A percentile compares a stretch with the other conserved stretches of the same genome.
Conservation (phyloP, 108 stramenopile species). For the Nannochloropsis oceanica region DNA sequence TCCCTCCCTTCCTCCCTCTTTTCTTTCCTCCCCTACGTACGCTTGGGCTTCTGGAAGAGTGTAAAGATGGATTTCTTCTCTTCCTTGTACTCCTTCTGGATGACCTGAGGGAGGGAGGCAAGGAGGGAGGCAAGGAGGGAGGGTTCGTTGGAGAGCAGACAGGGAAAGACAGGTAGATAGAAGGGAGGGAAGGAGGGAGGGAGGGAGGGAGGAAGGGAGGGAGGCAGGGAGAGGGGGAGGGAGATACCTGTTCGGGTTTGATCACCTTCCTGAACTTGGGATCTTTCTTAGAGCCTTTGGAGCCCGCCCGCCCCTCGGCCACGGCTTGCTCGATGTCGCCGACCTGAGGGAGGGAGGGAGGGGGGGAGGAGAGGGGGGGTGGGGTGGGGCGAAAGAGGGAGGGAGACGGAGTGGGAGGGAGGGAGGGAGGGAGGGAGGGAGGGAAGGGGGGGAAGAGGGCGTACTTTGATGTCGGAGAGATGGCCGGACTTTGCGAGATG, state of each 20-base stretch:
- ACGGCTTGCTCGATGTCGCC: not conserved
- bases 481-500: not conserved
- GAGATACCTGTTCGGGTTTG: not conserved
- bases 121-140: no score
- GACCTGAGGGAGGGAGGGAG: not conserved
- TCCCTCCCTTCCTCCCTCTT: not conserved
- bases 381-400: not conserved
- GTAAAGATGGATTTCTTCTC: not conserved
- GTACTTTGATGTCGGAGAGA: not conserved
- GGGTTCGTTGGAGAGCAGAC: no score
- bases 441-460: not conserved
- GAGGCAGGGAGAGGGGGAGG: not conserved
- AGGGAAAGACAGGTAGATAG: no score
- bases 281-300: not conserved
- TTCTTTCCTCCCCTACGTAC: not conserved
- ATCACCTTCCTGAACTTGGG: not conserved
- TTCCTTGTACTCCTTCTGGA: not conserved
- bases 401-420: not conserved
- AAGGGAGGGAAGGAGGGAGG: not conserved
- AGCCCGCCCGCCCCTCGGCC: not conserved
- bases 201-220: not conserved
- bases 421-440: not conserved
- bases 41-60: not conserved
- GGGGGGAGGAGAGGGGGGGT: not conserved
- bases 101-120: no score